Percentiles rank a stretch among this genome's conserved stretches.
Conservation (phyloP, 208 protist genomes). For the Leishmania braziliensis region DNA sequence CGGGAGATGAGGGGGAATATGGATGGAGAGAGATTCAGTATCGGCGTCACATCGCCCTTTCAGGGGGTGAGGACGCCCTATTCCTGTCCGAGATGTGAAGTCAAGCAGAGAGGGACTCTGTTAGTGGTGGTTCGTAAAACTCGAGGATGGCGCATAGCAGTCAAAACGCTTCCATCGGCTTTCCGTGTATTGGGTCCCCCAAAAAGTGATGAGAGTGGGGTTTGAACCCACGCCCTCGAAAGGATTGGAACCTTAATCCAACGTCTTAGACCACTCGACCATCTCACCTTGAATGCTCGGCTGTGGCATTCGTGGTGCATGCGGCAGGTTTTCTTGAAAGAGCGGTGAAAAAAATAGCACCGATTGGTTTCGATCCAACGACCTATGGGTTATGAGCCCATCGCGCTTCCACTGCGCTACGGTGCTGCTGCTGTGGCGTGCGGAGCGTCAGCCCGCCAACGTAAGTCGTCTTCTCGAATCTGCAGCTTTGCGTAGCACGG, state of each 20-base stretch:
- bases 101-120: no score
- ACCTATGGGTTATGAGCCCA: slow-evolving; percentile 95
- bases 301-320: accelerated
- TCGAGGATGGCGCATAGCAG: not conserved
- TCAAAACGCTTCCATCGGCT: not conserved
- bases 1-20: not conserved
- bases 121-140: not conserved
- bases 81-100: not conserved
- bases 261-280: slow-evolving; percentile 61
- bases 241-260: slow-evolving; percentile 64
- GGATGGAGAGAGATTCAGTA: not conserved
- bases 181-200: not conserved
- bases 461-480: not conserved
- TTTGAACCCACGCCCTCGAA: slow-evolving; percentile 61
- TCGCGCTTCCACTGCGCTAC: slow-evolving; percentile 95
- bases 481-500: slow-evolving; percentile 6
- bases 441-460: accelerated
- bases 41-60: not conserved
- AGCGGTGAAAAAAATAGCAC: slow-evolving; percentile 77
- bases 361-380: slow-evolving; percentile 95
- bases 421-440: slow-evolving; percentile 43
- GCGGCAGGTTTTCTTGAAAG: no score
- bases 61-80: not conserved
- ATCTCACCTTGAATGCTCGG: slow-evolving; percentile 26
- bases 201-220: slow-evolving; percentile 52